Percentiles rank a stretch among this genome's conserved stretches.
Conservation (phyloP, 352 stramenopile genomes). For the Phytophthora sp. region DNA sequence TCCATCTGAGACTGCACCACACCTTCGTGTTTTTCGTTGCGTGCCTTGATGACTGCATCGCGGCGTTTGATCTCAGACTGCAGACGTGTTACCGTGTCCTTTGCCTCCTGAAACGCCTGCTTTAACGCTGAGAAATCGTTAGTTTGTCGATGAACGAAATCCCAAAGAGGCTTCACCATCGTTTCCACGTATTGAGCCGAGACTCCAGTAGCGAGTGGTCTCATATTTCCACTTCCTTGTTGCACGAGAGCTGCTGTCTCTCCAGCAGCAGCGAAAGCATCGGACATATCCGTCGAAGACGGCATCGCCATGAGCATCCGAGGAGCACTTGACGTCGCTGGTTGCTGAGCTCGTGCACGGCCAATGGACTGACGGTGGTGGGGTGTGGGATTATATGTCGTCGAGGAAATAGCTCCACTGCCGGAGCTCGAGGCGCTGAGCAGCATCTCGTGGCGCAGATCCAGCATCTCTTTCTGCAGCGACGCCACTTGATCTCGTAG, state of each 20-base stretch:
- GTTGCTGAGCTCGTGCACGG: slow-evolving; percentile 22
- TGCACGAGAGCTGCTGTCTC: slow-evolving; percentile 30
- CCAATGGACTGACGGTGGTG: slow-evolving; percentile 63
- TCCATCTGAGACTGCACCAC: slow-evolving; percentile 78
- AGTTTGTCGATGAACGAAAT: slow-evolving; percentile 80
- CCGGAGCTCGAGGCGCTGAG: slow-evolving; percentile 56
- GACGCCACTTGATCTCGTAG: slow-evolving; percentile 76
- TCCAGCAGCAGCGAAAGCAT: slow-evolving; percentile 27
- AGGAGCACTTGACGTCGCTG: slow-evolving; percentile 11
- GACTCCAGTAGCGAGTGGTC: slow-evolving; percentile 9
- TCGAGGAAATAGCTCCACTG: not conserved
- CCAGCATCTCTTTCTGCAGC: slow-evolving; percentile 80
- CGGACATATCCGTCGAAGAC: slow-evolving; percentile 35
- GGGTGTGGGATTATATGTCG: slow-evolving; percentile 54
- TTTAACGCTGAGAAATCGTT: slow-evolving; percentile 72
- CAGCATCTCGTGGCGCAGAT: slow-evolving; percentile 80
- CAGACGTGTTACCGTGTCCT: slow-evolving; percentile 70
- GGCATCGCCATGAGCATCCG: slow-evolving; percentile 22
- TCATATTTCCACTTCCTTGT: not conserved
- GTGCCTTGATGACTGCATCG: slow-evolving; percentile 75
- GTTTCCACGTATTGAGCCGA: slow-evolving; percentile 34
- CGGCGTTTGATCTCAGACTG: slow-evolving; percentile 86
- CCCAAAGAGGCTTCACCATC: slow-evolving; percentile 74
- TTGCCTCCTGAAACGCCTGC: slow-evolving; percentile 72
- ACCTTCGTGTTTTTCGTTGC: slow-evolving; percentile 79